These are phyloP conservation scores for Tricholoma flavovirens DNA, from an alignment of 768 basidiomycete species.

Conservation along the genomic window DNA sequence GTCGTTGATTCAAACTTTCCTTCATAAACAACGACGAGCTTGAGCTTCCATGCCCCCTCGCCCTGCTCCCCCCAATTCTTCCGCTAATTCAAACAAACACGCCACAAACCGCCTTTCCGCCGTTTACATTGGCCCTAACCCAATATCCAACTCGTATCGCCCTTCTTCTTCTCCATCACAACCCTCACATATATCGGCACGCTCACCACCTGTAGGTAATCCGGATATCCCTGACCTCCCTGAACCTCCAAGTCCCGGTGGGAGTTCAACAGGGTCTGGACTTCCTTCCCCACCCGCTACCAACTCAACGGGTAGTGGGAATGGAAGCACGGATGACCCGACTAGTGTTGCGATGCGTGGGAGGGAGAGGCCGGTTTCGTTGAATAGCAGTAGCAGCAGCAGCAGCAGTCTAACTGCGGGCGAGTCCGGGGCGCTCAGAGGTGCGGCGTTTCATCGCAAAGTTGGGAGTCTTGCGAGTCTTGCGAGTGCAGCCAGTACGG, in stretches of 20 bases:
- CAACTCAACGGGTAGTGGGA: conserved; percentile 80
- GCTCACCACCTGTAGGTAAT: conserved; percentile 10
- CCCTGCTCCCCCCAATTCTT: conserved; percentile 9
- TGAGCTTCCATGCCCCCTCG: conserved; percentile 32
- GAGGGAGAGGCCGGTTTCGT: conserved; percentile 19
- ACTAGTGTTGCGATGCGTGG: conserved; percentile 34
- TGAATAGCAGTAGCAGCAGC: conserved; percentile 27
- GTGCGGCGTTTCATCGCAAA: conserved; percentile 19
- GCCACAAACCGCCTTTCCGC: conserved; percentile 33
- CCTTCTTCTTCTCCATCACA: neutral
- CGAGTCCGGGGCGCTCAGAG: neutral
- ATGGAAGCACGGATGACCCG: conserved; percentile 67
- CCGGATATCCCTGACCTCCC: conserved; percentile 58
- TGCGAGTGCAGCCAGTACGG: neutral
- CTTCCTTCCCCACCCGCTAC: conserved; percentile 82
- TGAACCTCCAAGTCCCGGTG: conserved; percentile 60
- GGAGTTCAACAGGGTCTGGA: conserved; percentile 51
- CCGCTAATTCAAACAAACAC: conserved; percentile 22
- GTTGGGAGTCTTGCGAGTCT: conserved; percentile 12
- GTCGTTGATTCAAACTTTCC: neutral
- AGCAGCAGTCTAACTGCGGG: conserved; percentile 21
- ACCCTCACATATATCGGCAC: neutral
- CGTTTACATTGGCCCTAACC: conserved; percentile 33
- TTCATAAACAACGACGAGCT: conserved; percentile 6
- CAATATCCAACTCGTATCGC: neutral